Percentiles rank a stretch among this genome's conserved stretches.
Evolutionary conservation across 2,329 filamentous ascomycete species (phyloP).

Genomic region (Drechslerella coelobrocha): DNA sequence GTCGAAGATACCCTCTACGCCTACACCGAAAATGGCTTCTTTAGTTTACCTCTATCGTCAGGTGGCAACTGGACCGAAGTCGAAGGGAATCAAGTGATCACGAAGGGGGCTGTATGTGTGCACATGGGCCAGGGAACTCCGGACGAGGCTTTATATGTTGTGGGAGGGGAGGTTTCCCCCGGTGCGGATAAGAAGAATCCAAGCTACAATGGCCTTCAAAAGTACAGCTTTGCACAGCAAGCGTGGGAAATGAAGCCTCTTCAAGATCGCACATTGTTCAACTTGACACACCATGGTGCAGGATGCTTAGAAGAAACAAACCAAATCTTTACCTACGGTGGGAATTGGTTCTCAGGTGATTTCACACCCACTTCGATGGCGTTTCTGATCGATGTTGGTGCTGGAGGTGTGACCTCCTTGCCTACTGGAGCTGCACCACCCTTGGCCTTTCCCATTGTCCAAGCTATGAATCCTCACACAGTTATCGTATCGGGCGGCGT

Average conservation of each 20-base stretch:
- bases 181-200: constrained; percentile 50
- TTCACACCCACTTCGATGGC: constrained; percentile 53
- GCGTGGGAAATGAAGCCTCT: constrained; percentile 53
- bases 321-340: constrained; percentile 54
- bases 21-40: constrained; percentile 54
- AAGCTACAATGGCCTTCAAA: constrained; percentile 53
- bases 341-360: constrained; percentile 53
- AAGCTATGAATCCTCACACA: constrained; percentile 43
- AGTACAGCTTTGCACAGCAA: constrained; percentile 52
- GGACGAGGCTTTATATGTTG: constrained; percentile 54
- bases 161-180: constrained; percentile 52
- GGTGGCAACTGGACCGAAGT: constrained; percentile 54
- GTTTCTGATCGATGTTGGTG: constrained; percentile 52
- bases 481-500: constrained; percentile 54
- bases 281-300: constrained; percentile 54
- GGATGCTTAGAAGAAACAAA: constrained; percentile 53
- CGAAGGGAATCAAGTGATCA: constrained; percentile 50
- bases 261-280: constrained; percentile 52
- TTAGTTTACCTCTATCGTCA: constrained; percentile 51
- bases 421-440: constrained; percentile 51
- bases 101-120: constrained; percentile 54
- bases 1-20: constrained; percentile 53
- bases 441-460: constrained; percentile 53
- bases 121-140: constrained; percentile 52
- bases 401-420: constrained; percentile 51